Base-by-base conservation (phyloP, 257 asterid genomes). In the Nicotiana attenuata region DNA sequence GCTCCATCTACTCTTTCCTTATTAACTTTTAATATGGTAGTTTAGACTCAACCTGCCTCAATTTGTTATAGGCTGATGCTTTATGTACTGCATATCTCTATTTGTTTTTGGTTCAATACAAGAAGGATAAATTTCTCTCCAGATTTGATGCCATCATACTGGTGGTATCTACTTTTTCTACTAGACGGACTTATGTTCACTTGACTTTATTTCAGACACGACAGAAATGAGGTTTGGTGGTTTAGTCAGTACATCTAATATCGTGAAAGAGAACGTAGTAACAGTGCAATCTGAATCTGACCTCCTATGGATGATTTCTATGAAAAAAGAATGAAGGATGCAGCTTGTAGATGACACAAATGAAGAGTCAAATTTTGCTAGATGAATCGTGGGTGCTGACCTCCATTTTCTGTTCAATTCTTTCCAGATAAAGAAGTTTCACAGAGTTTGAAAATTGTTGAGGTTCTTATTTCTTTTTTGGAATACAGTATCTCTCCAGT, bases 281-380 rank as follows among this genome's bases (percentile, higher is more conserved):
- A 94, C 95, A 0, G 97, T 96, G 85, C 88, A 80, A 85, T 92
- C 97, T n/a, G 93, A 93, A 76, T 61, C 94, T 1, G 90, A 96
- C 86, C 97, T 94, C 82, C 95, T 94, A 24, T 96, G 98, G 99
- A 94, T 98, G 20, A 89, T 94, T 85, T 92, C 99, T 81, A 86
- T 96, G 14, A 92, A 73, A 84, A 86, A 89, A 81, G 85, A 85
- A 50, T 85, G 85, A 82, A 24, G 79, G 68, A 41, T 82, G n/a
- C 81, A 65, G 17, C 33, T 71, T 24, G 79, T 22, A 73, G 41
- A 47, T 47, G 63, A 6, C n/a, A 22, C 20, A 22, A 20, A 20
- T 20, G 20, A 52, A 19, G 55, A 45, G 7, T 19, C 10, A 41
- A 69, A 38, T 8, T 41, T 69, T 69, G n/a, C 15, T 38, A 10